Evolutionary conservation across 1,139 yeast species (phyloP).

Genomic region (Yamadazyma aaseri): DNA sequence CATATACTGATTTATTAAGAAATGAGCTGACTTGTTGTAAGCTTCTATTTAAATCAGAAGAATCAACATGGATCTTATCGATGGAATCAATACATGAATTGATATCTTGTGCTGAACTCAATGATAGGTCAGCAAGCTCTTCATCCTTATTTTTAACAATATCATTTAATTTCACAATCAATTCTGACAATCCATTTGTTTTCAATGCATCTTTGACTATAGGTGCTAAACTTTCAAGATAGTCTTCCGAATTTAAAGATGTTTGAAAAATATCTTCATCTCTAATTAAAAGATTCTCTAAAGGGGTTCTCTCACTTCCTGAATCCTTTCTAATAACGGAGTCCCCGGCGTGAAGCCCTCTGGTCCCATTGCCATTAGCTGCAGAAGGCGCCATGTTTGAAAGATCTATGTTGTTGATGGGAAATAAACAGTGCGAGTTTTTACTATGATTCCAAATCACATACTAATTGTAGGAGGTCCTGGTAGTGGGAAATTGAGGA

Average conservation of each 20-base stretch:
- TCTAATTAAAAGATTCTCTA: constrained; percentile 41
- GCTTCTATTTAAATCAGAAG: constrained; percentile 53
- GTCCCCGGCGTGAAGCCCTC: background rate
- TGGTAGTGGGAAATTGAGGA: constrained; percentile 33
- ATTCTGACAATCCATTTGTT: constrained; percentile 52
- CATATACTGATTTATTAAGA: constrained; percentile 62
- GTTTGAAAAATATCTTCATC: constrained; percentile 49
- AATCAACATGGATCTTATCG: constrained; percentile 52
- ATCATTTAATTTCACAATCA: constrained; percentile 55
- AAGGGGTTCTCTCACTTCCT: constrained; percentile 29
- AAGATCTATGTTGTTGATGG: background rate
- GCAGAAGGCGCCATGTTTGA: constrained; percentile 11
- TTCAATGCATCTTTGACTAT: constrained; percentile 68
- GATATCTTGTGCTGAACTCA: constrained; percentile 59
- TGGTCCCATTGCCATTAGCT: constrained; percentile 4
- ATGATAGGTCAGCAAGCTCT: constrained; percentile 61
- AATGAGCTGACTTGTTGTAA: constrained; percentile 51
- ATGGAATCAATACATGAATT: constrained; percentile 56
- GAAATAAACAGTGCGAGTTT: constrained; percentile 5
- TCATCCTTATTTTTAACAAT: constrained; percentile 61
- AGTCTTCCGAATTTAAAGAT: constrained; percentile 63
- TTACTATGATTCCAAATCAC: constrained; percentile 30
- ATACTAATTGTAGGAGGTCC: constrained; percentile 42
- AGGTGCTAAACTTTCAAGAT: constrained; percentile 78
- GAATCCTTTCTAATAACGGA: background rate